These are phyloP conservation scores for Aspergillus fijiensis DNA, from an alignment of 2,329 filamentous ascomycete species.

Conservation along the genomic window DNA sequence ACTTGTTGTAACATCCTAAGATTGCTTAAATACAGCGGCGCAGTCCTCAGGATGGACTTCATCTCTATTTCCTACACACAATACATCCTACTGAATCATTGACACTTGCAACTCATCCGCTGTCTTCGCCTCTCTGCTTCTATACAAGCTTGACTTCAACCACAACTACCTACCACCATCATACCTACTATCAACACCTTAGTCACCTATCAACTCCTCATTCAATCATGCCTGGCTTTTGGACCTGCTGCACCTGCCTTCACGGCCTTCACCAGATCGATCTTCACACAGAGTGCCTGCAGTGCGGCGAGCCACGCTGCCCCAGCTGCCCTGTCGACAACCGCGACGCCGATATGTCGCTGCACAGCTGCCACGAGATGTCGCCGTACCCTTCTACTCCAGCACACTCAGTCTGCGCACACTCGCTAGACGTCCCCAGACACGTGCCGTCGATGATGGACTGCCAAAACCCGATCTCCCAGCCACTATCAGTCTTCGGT, in stretches of 20 bases:
- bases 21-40: conserved; percentile 1
- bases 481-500: not conserved
- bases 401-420: not conserved
- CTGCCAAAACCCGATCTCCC: not conserved
- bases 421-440: not conserved
- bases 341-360: not conserved
- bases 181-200: not conserved
- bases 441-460: not conserved
- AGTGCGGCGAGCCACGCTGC: conserved; percentile 3
- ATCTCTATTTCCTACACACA: not conserved
- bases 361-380: conserved; percentile 4
- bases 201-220: not conserved
- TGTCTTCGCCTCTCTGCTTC: not conserved
- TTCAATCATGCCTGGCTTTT: conserved; percentile 2
- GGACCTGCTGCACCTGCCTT: conserved; percentile 5
- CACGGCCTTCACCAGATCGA: conserved; percentile 1
- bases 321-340: not conserved
- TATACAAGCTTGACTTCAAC: not conserved
- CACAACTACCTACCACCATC: not conserved
- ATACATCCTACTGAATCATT: not conserved
- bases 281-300: not conserved
- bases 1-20: not conserved
- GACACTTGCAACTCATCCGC: not conserved
- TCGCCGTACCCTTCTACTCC: conserved; percentile 2
- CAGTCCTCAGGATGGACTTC: not conserved